phyloP scores from a whole-genome alignment of 2,329 filamentous ascomycete species.

The Triangularia setosa region DNA sequence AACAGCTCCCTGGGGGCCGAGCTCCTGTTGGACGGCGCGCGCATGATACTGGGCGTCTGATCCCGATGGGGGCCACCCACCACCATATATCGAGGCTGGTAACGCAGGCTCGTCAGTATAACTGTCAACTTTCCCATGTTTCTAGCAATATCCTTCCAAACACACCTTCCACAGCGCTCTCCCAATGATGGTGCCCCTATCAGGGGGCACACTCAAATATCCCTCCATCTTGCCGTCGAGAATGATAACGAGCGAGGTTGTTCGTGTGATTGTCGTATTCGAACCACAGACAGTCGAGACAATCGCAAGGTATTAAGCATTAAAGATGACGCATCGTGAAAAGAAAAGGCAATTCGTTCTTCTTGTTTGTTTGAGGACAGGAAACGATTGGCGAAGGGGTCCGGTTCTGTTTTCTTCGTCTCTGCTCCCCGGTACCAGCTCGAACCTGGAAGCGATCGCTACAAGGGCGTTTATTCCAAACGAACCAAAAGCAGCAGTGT shows the following conservation, averaged over 20 bases:
- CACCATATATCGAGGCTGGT: constrained; percentile 56
- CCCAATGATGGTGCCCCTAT: constrained; percentile 49
- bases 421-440: background rate
- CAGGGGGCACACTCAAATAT: constrained; percentile 46
- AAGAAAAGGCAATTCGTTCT: background rate
- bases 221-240: constrained; percentile 43
- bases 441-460: background rate
- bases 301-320: constrained; percentile 24
- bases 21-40: constrained; percentile 35
- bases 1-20: constrained; percentile 34
- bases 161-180: constrained; percentile 51
- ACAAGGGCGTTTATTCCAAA: background rate
- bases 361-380: too few species aligned
- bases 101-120: constrained; percentile 19
- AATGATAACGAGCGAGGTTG: background rate
- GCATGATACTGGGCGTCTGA: constrained; percentile 36
- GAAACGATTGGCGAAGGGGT: background rate
- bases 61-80: constrained; percentile 44
- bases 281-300: constrained; percentile 11
- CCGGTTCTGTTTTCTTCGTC: constrained; percentile 5
- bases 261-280: background rate
- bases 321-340: constrained; percentile 27
- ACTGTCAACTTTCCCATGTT: background rate
- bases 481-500: too few species aligned
- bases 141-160: background rate